phyloP scores from a whole-genome alignment of 495 filamentous ascomycete species.

The Talaromyces proteolyticus region DNA sequence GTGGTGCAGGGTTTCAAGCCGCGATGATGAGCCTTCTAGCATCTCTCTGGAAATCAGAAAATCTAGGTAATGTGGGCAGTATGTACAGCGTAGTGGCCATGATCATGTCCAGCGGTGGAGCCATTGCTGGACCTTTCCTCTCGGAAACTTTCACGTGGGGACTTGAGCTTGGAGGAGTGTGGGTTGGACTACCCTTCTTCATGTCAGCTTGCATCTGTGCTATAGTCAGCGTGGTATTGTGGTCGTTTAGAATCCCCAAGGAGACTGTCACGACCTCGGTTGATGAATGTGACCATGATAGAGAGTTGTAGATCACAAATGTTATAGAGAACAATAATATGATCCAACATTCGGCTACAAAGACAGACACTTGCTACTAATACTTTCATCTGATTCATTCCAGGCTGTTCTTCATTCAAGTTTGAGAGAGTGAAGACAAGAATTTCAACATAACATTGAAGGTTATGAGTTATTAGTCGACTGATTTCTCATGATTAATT shows the following conservation, averaged over 20 bases:
- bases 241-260: background rate
- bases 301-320: no score
- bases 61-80: background rate
- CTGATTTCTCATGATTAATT: background rate
- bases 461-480: no score
- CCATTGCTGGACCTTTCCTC: background rate
- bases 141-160: background rate
- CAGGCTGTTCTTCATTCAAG: no score
- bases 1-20: background rate
- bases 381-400: no score
- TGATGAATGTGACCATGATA: background rate
- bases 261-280: background rate
- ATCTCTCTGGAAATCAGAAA: background rate
- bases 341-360: no score
- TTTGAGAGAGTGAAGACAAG: no score
- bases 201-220: background rate
- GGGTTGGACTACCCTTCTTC: background rate
- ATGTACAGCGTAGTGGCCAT: background rate
- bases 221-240: background rate
- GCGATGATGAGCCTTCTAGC: background rate
- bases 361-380: no score
- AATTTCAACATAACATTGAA: no score
- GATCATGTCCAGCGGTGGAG: background rate
- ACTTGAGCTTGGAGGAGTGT: background rate
- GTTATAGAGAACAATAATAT: no score